Evolutionary conservation across 164 flowering plant genomes (phyloP).

Genomic region (Annona cherimola): DNA sequence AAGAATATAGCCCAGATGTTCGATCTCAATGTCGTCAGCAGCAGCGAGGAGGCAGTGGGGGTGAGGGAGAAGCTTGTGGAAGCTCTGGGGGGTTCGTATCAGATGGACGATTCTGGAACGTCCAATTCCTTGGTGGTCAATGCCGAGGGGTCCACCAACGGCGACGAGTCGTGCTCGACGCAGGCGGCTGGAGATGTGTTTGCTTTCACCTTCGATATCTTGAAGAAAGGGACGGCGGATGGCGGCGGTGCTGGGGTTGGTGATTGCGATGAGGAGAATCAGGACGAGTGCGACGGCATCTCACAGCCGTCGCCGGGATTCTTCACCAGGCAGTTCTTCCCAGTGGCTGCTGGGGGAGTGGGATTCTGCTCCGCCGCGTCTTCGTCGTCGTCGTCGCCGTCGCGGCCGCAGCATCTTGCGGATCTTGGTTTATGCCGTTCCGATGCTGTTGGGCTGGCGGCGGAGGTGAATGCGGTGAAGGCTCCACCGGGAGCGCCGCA

Average conservation of each 20-base stretch:
- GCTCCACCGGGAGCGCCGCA: slow-evolving; percentile 23
- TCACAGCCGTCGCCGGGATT: slow-evolving; percentile 7
- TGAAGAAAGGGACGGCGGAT: slow-evolving; percentile 16
- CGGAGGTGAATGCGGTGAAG: slow-evolving; percentile 5
- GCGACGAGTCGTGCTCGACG: slow-evolving; percentile 41
- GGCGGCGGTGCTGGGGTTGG: background rate
- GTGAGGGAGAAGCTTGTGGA: slow-evolving; percentile 17
- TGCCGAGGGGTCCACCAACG: slow-evolving; percentile 42
- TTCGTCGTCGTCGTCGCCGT: slow-evolving; percentile 11
- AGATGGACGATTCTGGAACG: slow-evolving; percentile 50
- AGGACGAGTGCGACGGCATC: slow-evolving; percentile 11
- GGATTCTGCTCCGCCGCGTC: slow-evolving; percentile 68
- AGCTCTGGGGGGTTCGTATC: slow-evolving; percentile 23
- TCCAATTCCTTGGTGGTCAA: slow-evolving; percentile 65
- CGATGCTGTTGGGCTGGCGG: background rate
- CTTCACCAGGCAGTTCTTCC: slow-evolving; percentile 48
- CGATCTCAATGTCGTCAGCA: slow-evolving; percentile 31
- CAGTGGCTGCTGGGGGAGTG: slow-evolving; percentile 26
- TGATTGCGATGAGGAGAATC: background rate
- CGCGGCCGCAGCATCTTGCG: slow-evolving; percentile 32
- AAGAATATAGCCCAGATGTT: slow-evolving; percentile 20
- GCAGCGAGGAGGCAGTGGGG: slow-evolving; percentile 1
- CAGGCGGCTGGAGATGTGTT: slow-evolving; percentile 11
- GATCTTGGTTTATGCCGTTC: slow-evolving; percentile 30
- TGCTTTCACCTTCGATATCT: slow-evolving; percentile 38